A percentile compares a stretch with the other conserved stretches of the same genome.
phyloP scores from a whole-genome alignment of 78 protist species.

The Ministeria vibrans region DNA sequence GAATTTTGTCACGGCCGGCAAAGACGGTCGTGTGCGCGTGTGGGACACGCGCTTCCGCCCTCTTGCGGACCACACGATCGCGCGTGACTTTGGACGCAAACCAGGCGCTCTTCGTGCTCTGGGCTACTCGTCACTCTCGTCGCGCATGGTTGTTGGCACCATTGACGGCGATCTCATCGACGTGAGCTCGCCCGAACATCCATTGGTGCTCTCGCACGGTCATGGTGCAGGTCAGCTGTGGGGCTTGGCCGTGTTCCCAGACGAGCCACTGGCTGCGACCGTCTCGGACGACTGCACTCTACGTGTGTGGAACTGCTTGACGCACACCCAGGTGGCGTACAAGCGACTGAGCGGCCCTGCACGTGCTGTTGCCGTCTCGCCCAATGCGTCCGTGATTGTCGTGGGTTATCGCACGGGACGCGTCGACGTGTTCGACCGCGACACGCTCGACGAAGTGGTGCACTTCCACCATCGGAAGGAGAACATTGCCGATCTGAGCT shows the following conservation, averaged over 20 bases:
- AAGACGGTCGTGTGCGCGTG: not conserved
- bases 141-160: not conserved
- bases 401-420: slow-evolving; percentile 1
- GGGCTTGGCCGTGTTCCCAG: slow-evolving; percentile 25
- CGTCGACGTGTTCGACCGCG: not conserved
- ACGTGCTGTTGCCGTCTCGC: not conserved
- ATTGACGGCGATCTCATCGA: not conserved
- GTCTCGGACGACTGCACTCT: not conserved
- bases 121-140: too few species aligned
- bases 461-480: not conserved
- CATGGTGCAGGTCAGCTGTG: slow-evolving; percentile 27
- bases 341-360: not conserved
- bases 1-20: slow-evolving; percentile 1
- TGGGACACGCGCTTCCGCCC: not conserved
- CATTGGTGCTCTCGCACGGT: not conserved
- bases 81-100: not conserved
- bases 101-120: too few species aligned
- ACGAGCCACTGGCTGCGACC: not conserved
- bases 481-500: slow-evolving; percentile 16
- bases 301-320: slow-evolving; percentile 24
- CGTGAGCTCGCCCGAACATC: not conserved
- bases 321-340: not conserved
- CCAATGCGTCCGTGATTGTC: not conserved
- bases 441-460: not conserved
- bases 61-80: not conserved